Percentiles rank a stretch among this genome's conserved stretches.
These are phyloP conservation scores for Tolypocladium endophyticum DNA, from an alignment of 2,329 filamentous ascomycete genomes.

Conservation along the genomic window DNA sequence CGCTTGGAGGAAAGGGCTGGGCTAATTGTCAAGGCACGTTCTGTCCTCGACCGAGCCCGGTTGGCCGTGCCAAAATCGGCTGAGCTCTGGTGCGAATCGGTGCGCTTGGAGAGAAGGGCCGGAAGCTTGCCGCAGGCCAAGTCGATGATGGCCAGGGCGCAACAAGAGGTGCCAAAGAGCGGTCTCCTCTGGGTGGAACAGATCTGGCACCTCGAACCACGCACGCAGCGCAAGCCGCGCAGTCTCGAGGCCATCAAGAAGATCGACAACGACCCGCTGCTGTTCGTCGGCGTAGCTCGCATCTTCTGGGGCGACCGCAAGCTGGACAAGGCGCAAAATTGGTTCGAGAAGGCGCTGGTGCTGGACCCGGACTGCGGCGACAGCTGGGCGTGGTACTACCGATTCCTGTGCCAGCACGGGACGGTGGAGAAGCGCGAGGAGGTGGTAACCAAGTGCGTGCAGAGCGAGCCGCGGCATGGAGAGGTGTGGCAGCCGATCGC, in stretches of 20 bases:
- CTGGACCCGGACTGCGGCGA: slow-evolving; percentile 82
- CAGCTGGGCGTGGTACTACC: slow-evolving; percentile 97
- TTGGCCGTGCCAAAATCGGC: slow-evolving; percentile 78
- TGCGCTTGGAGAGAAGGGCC: slow-evolving; percentile 81
- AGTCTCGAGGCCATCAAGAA: slow-evolving; percentile 94
- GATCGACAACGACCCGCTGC: slow-evolving; percentile 79
- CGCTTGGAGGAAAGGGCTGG: slow-evolving; percentile 80
- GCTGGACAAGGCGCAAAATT: slow-evolving; percentile 87
- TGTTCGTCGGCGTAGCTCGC: slow-evolving; percentile 85
- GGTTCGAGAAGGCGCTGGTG: slow-evolving; percentile 94
- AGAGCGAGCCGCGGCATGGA: slow-evolving; percentile 82
- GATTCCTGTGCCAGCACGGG: slow-evolving; percentile 84
- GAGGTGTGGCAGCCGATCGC: slow-evolving; percentile 81
- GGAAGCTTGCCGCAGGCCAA: slow-evolving; percentile 78
- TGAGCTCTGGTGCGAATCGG: slow-evolving; percentile 85
- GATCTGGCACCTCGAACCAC: slow-evolving; percentile 86
- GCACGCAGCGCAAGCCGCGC: slow-evolving; percentile 85
- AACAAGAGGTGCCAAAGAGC: slow-evolving; percentile 82
- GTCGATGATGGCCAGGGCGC: slow-evolving; percentile 82
- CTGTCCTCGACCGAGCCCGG: slow-evolving; percentile 82
- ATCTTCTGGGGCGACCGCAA: slow-evolving; percentile 94
- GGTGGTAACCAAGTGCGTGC: slow-evolving; percentile 67
- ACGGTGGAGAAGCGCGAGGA: slow-evolving; percentile 87
- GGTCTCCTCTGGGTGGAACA: slow-evolving; percentile 88
- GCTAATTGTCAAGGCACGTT: slow-evolving; percentile 81